Conservation (phyloP, 306 rosid species). For the Astragalus glycyphyllos region DNA sequence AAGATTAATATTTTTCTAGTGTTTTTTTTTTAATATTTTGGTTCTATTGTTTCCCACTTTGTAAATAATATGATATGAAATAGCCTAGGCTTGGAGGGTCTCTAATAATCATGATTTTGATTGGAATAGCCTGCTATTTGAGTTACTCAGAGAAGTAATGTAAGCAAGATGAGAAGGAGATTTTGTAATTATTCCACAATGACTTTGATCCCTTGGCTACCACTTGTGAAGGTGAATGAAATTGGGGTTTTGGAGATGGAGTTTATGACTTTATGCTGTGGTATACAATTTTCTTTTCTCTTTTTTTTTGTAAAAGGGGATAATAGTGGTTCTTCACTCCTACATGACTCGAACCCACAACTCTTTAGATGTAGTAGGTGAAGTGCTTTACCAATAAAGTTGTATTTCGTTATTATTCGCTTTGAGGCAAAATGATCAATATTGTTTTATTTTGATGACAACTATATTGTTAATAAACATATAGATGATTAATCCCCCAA, state of each 20-base stretch:
- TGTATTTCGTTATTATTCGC: too few species aligned
- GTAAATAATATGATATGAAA: slow-evolving; percentile 20
- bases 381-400: too few species aligned
- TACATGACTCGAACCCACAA: too few species aligned
- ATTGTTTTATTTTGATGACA: too few species aligned
- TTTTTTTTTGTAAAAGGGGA: too few species aligned
- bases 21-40: background rate
- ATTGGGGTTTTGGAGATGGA: background rate
- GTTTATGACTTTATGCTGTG: slow-evolving; percentile 4
- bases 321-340: too few species aligned
- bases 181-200: background rate
- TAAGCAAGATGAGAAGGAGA: background rate
- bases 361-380: too few species aligned
- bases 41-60: slow-evolving; percentile 30
- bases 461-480: too few species aligned
- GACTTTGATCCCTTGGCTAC: background rate
- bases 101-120: slow-evolving; percentile 21
- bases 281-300: too few species aligned
- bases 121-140: slow-evolving; percentile 19
- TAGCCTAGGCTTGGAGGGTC: slow-evolving; percentile 7
- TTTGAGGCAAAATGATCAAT: too few species aligned
- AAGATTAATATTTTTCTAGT: slow-evolving; percentile 11
- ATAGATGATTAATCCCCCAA: too few species aligned
- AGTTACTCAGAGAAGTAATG: background rate
- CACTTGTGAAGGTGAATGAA: slow-evolving; percentile 8